Evolutionary conservation across 2,329 filamentous ascomycete genomes (phyloP).

Genomic region (Neofusicoccum ribis): DNA sequence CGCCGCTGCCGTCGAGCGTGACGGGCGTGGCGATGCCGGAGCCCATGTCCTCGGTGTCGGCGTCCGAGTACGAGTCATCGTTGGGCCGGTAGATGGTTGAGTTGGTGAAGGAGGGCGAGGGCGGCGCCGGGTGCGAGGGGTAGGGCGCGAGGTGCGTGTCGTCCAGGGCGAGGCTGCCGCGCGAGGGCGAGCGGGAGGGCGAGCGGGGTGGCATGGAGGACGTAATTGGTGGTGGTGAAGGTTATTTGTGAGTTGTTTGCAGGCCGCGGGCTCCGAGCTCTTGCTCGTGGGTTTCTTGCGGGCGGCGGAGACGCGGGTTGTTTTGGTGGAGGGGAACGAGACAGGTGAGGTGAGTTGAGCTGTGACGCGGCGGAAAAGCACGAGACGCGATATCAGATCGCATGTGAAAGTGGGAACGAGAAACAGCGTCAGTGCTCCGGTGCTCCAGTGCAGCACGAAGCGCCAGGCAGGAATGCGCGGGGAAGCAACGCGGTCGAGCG

Average conservation of each 20-base stretch:
- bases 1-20: neutral
- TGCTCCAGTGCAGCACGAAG: too few species aligned
- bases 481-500: too few species aligned
- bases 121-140: neutral
- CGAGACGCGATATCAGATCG: too few species aligned
- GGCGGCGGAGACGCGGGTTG: neutral
- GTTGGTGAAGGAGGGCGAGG: slow-evolving; percentile 10
- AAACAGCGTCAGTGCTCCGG: too few species aligned
- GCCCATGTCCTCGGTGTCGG: neutral
- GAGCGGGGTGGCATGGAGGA: neutral
- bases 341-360: neutral
- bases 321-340: neutral
- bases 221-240: neutral
- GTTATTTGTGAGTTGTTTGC: neutral
- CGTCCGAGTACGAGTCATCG: slow-evolving; percentile 1
- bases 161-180: neutral
- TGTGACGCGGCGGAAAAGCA: neutral
- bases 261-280: neutral
- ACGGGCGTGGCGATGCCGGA: slow-evolving; percentile 6
- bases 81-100: slow-evolving; percentile 5
- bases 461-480: too few species aligned
- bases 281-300: neutral
- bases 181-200: neutral
- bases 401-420: too few species aligned
- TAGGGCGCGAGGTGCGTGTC: neutral